phyloP scores from a whole-genome alignment of 257 asterid species.

The Petunia secreta region DNA sequence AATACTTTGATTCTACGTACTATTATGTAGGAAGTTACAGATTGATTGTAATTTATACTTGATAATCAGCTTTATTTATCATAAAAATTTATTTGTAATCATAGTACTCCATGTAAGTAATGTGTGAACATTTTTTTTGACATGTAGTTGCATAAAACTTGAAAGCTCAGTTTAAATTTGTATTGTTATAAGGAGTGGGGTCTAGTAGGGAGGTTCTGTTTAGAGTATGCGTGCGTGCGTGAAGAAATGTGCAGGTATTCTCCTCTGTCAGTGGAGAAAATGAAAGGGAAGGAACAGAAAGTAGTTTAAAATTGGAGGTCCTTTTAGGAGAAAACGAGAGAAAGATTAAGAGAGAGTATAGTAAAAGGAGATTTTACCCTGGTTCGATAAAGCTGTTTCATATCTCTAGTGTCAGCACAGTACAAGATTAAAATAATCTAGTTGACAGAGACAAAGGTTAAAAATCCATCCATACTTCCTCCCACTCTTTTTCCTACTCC shows the following conservation, averaged over 20 bases:
- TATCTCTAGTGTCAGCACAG: slow-evolving; percentile 68
- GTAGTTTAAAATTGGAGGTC: slow-evolving; percentile 50
- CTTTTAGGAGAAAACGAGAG: slow-evolving; percentile 24
- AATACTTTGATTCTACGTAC: too few species aligned
- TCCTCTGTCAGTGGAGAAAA: slow-evolving; percentile 76
- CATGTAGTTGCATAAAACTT: too few species aligned
- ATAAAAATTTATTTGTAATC: too few species aligned
- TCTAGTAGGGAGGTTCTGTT: slow-evolving; percentile 26
- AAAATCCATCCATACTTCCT: slow-evolving; percentile 30
- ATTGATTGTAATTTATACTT: too few species aligned
- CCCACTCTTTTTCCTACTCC: slow-evolving; percentile 19
- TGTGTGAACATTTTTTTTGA: too few species aligned
- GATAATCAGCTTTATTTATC: too few species aligned
- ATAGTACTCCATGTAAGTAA: too few species aligned
- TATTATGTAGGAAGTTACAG: too few species aligned
- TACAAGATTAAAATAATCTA: slow-evolving; percentile 62
- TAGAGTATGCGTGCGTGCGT: slow-evolving; percentile 96
- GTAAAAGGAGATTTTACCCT: slow-evolving; percentile 44
- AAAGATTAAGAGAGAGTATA: neutral
- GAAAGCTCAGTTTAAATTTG: neutral
- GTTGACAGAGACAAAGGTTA: slow-evolving; percentile 58
- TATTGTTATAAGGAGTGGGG: slow-evolving; percentile 24
- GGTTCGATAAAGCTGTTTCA: slow-evolving; percentile 81
- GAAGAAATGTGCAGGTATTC: slow-evolving; percentile 79
- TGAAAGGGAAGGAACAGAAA: slow-evolving; percentile 64